Conservation (phyloP, 1,284 basidiomycete species). For the Athelia sp. region DNA sequence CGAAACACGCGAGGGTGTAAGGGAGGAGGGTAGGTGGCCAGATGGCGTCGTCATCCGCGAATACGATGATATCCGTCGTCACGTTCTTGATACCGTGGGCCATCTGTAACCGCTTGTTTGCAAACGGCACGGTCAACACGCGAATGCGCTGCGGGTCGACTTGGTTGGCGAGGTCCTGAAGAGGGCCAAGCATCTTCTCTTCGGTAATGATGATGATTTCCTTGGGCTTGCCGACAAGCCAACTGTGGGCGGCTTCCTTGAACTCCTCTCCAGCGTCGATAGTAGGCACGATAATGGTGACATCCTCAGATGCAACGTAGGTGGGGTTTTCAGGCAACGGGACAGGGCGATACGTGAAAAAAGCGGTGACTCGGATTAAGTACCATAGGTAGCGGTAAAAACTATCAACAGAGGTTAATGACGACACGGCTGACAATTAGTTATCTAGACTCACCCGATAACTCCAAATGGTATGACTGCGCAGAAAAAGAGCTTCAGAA, state of each 20-base stretch:
- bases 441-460: slow-evolving; percentile 64
- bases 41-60: slow-evolving; percentile 92
- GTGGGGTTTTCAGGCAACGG: slow-evolving; percentile 86
- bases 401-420: slow-evolving; percentile 29
- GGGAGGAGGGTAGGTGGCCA: slow-evolving; percentile 88
- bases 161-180: slow-evolving; percentile 81
- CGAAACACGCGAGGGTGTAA: slow-evolving; percentile 85
- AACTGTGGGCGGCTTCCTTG: slow-evolving; percentile 86
- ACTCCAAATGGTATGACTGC: slow-evolving; percentile 86
- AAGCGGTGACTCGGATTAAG: slow-evolving; percentile 74
- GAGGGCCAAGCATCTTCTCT: slow-evolving; percentile 81
- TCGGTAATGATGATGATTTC: slow-evolving; percentile 94
- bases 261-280: slow-evolving; percentile 94
- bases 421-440: slow-evolving; percentile 1
- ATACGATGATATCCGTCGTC: slow-evolving; percentile 92
- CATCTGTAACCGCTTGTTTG: slow-evolving; percentile 93
- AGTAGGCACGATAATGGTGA: slow-evolving; percentile 92
- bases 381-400: slow-evolving; percentile 93
- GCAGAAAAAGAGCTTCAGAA: slow-evolving; percentile 5
- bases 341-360: slow-evolving; percentile 75
- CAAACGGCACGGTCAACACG: slow-evolving; percentile 86
- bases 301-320: slow-evolving; percentile 84
- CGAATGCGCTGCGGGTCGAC: slow-evolving; percentile 82
- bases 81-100: slow-evolving; percentile 85
- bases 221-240: slow-evolving; percentile 87